phyloP scores from a whole-genome alignment of 768 basidiomycete species.

The Mycena galopus region DNA sequence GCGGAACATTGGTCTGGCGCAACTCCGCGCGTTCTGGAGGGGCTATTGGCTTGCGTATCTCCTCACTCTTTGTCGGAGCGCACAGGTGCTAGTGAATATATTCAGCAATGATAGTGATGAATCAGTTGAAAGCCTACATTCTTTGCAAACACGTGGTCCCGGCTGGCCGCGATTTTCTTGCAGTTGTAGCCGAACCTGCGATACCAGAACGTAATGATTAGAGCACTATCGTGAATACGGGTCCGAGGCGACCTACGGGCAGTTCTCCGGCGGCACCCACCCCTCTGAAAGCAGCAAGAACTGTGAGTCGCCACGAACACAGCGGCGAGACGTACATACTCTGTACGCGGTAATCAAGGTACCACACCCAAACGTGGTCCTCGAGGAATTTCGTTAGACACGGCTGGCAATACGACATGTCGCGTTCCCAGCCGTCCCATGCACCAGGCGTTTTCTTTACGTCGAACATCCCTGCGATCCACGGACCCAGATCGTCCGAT shows the following conservation, averaged over 20 bases:
- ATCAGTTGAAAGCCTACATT: background rate
- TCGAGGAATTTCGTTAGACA: conserved; percentile 26
- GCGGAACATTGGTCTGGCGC: no score
- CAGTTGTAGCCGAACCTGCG: background rate
- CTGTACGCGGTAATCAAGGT: background rate
- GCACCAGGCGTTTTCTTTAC: background rate
- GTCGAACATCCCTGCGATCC: background rate
- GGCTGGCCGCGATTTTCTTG: background rate
- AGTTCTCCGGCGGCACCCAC: background rate
- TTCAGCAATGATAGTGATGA: background rate
- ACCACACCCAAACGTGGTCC: conserved; percentile 30
- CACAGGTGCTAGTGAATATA: background rate
- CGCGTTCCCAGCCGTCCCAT: background rate
- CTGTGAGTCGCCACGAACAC: background rate
- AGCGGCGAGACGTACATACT: background rate
- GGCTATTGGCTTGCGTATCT: no score
- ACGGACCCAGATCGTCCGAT: background rate
- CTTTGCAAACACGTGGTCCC: background rate
- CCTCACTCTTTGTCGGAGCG: background rate
- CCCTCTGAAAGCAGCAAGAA: background rate
- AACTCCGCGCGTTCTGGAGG: no score
- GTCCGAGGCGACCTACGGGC: background rate
- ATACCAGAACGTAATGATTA: background rate
- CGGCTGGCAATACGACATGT: conserved; percentile 16
- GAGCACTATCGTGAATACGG: no score